These are phyloP conservation scores for Cardamine resedifolia DNA, from an alignment of 345 rosid species.

Conservation along the genomic window DNA sequence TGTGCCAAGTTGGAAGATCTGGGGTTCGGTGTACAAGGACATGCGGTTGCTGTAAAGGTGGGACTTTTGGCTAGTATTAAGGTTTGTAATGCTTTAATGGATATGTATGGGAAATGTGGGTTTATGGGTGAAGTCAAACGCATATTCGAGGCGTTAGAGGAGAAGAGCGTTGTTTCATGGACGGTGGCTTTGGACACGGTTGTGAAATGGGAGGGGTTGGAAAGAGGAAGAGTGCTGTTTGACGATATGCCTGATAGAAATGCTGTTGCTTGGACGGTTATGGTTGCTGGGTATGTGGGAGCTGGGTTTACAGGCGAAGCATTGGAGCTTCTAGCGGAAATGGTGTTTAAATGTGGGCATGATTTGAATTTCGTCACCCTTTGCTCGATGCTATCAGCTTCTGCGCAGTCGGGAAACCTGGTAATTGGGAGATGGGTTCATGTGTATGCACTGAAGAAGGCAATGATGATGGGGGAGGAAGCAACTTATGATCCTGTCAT, in stretches of 20 bases:
- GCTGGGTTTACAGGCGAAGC: constrained; percentile 54
- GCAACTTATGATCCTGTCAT: constrained; percentile 42
- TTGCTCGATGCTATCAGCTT: constrained; percentile 67
- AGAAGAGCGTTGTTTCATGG: constrained; percentile 70
- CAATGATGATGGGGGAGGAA: constrained; percentile 46
- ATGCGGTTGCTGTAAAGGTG: constrained; percentile 55
- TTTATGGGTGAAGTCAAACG: constrained; percentile 44
- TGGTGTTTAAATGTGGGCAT: constrained; percentile 45
- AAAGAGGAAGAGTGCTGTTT: constrained; percentile 55
- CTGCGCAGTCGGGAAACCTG: constrained; percentile 67
- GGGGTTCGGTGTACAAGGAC: constrained; percentile 58
- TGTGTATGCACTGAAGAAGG: constrained; percentile 57
- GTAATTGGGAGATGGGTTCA: constrained; percentile 74
- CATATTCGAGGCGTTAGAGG: constrained; percentile 52
- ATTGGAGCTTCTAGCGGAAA: constrained; percentile 46
- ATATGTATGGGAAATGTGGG: constrained; percentile 71
- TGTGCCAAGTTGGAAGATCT: constrained; percentile 53
- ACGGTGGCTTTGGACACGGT: constrained; percentile 61
- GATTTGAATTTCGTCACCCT: constrained; percentile 55
- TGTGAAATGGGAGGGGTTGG: constrained; percentile 64
- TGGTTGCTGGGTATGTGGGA: constrained; percentile 65
- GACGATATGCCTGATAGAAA: constrained; percentile 71
- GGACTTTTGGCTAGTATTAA: constrained; percentile 46
- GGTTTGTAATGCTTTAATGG: constrained; percentile 66
- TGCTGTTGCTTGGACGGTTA: constrained; percentile 70